Conservation (phyloP, 2,329 filamentous ascomycete species). For the Aspergillus viridinutans region DNA sequence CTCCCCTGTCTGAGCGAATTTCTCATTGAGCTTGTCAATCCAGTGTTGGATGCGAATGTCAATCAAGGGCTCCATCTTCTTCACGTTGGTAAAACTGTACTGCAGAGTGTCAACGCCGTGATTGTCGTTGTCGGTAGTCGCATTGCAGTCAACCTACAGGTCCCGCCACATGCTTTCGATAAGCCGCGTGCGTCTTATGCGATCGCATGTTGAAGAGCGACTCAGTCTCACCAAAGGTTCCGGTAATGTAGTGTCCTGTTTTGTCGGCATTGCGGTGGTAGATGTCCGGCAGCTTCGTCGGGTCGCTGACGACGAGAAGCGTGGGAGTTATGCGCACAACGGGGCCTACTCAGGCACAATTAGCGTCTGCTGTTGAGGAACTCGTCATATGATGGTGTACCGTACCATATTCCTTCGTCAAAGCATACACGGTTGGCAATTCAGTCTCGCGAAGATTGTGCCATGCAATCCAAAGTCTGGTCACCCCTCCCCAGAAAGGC, state of each 20-base stretch:
- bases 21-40: slow-evolving; percentile 45
- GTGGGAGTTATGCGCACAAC: slow-evolving; percentile 53
- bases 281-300: slow-evolving; percentile 53
- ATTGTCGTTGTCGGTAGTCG: background rate
- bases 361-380: background rate
- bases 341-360: slow-evolving; percentile 36
- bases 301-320: slow-evolving; percentile 51
- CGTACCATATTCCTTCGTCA: slow-evolving; percentile 31
- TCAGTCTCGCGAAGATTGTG: slow-evolving; percentile 49
- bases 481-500: slow-evolving; percentile 53
- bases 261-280: slow-evolving; percentile 56
- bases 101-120: slow-evolving; percentile 9
- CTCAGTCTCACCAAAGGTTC: slow-evolving; percentile 54
- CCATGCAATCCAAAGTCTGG: slow-evolving; percentile 52
- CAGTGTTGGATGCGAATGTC: slow-evolving; percentile 50
- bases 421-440: slow-evolving; percentile 36
- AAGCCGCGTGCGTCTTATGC: slow-evolving; percentile 47
- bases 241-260: slow-evolving; percentile 56
- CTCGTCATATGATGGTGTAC: background rate
- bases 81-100: slow-evolving; percentile 55
- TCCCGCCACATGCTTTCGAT: slow-evolving; percentile 52
- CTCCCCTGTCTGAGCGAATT: slow-evolving; percentile 44
- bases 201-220: slow-evolving; percentile 57
- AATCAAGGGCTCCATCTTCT: slow-evolving; percentile 56
- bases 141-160: slow-evolving; percentile 29